These are phyloP conservation scores for Casaregolazyma suthepensis DNA, from an alignment of 1,139 yeast species.

Conservation along the genomic window DNA sequence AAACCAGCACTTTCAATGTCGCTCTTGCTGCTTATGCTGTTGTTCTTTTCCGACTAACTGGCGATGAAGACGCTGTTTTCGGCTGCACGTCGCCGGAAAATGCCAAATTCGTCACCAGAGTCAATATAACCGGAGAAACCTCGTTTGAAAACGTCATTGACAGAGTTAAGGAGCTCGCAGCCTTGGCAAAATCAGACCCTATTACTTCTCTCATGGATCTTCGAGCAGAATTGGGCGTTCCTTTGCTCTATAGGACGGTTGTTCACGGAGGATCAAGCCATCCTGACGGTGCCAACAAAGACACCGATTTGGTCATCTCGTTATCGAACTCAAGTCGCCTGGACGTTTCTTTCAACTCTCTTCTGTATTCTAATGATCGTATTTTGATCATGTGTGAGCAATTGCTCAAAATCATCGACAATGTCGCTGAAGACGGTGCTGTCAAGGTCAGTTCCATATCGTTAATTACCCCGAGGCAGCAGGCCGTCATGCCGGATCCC, in stretches of 20 bases:
- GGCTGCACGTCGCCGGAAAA: constrained; percentile 51
- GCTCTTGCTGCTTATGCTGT: constrained; percentile 68
- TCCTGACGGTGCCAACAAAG: constrained; percentile 38
- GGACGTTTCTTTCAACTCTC: constrained; percentile 62
- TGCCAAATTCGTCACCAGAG: constrained; percentile 45
- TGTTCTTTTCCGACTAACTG: constrained; percentile 73
- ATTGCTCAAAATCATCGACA: constrained; percentile 47
- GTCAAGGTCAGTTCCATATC: constrained; percentile 53
- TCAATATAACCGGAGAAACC: constrained; percentile 37
- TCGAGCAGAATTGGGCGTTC: constrained; percentile 43
- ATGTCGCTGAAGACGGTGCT: constrained; percentile 33
- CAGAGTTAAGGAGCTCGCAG: constrained; percentile 42
- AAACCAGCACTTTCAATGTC: constrained; percentile 37
- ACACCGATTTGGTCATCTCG: constrained; percentile 60
- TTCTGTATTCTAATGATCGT: constrained; percentile 67
- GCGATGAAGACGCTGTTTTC: constrained; percentile 89
- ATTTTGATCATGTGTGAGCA: constrained; percentile 69
- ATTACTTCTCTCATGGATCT: constrained; percentile 49
- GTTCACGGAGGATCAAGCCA: constrained; percentile 32
- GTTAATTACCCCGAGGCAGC: constrained; percentile 61
- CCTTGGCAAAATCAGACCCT: constrained; percentile 33
- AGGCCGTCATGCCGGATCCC: constrained; percentile 72
- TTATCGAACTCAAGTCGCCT: constrained; percentile 30
- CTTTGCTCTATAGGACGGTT: constrained; percentile 47
- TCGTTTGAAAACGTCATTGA: constrained; percentile 49